Evolutionary conservation across 768 basidiomycete species (phyloP).

Genomic region (Mycena sanguinolenta): DNA sequence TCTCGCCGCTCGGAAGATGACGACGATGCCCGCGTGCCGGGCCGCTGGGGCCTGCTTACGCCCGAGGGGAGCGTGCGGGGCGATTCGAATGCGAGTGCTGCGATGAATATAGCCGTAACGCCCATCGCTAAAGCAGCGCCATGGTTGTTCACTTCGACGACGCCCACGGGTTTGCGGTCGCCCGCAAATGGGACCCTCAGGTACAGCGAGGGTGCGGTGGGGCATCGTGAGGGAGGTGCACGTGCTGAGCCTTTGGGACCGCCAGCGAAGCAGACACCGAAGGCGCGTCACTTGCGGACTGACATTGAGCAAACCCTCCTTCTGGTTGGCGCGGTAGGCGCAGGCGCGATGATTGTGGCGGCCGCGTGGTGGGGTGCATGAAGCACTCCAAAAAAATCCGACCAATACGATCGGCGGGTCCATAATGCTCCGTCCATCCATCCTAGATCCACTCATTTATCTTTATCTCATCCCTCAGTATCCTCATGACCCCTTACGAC

Average conservation of each 20-base stretch:
- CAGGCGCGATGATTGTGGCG: constrained; percentile 16
- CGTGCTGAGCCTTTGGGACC: no score
- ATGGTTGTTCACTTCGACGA: not conserved
- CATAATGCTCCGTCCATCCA: not conserved
- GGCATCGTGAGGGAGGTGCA: no score
- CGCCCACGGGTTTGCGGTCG: not conserved
- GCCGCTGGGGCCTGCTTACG: constrained; percentile 32
- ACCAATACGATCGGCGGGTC: not conserved
- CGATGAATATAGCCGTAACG: no score
- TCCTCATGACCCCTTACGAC: not conserved
- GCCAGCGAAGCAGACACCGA: not conserved
- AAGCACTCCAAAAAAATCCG: not conserved
- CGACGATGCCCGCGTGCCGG: constrained; percentile 12
- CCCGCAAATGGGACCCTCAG: not conserved
- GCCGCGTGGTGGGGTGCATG: constrained; percentile 31
- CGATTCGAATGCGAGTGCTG: not conserved
- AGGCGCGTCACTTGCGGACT: not conserved
- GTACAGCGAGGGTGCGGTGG: no score
- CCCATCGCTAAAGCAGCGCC: not conserved
- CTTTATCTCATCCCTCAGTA: not conserved
- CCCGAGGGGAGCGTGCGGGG: constrained; percentile 33
- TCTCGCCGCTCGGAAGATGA: not conserved
- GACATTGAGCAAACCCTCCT: constrained; percentile 1
- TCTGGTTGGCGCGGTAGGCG: constrained; percentile 23
- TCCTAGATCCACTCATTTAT: not conserved